Conservation (phyloP, 768 basidiomycete species). For the Mycena chlorophos region DNA sequence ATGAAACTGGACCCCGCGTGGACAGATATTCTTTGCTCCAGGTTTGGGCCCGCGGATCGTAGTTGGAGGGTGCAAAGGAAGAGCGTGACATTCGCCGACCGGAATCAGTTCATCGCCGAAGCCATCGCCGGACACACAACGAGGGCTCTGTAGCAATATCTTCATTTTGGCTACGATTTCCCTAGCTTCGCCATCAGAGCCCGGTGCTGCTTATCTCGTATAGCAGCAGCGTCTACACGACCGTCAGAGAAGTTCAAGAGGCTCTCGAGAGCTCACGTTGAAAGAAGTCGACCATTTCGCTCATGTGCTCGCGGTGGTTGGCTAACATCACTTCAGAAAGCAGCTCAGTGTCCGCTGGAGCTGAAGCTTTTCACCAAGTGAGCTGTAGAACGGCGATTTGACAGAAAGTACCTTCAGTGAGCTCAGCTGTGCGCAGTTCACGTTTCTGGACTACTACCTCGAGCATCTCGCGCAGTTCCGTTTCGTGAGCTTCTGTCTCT, state of each 20-base stretch:
- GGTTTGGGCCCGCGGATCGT: no score
- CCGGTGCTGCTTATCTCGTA: constrained; percentile 1
- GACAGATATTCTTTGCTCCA: no score
- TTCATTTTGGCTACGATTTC: background rate
- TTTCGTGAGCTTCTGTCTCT: constrained; percentile 6
- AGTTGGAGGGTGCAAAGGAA: no score
- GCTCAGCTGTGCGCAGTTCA: background rate
- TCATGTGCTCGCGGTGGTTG: background rate
- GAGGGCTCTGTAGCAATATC: background rate
- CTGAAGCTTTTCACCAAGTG: background rate
- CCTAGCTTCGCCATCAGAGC: constrained; percentile 5
- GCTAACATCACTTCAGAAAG: background rate
- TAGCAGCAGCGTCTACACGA: background rate
- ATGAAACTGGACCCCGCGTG: background rate
- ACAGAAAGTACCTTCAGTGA: background rate
- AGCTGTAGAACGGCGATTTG: background rate
- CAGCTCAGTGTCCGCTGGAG: background rate
- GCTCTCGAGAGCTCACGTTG: background rate
- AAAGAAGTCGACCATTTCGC: background rate
- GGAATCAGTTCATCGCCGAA: no score
- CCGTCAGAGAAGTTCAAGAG: background rate
- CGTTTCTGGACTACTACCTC: background rate
- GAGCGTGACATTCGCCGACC: no score
- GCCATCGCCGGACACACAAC: background rate
- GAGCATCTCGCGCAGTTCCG: constrained; percentile 5